Percentiles rank a stretch among this genome's conserved stretches.
These are phyloP conservation scores for Pseudogymnoascus sp. DNA, from an alignment of 2,329 filamentous ascomycete species.

Conservation along the genomic window DNA sequence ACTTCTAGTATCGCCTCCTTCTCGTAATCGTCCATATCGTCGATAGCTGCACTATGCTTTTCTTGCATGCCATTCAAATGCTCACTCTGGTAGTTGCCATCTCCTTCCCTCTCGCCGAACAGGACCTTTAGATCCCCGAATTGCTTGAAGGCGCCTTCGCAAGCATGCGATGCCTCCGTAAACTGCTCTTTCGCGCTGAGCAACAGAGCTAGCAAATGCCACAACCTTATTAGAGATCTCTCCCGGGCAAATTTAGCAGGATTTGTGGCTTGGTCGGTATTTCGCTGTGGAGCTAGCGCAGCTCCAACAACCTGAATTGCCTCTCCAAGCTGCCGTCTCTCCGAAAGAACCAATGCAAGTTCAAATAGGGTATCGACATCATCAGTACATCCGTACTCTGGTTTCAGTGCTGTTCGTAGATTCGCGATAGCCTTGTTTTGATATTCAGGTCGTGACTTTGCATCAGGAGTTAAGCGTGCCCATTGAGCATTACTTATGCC, in stretches of 20 bases:
- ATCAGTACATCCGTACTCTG: constrained; percentile 55
- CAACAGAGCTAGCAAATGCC: constrained; percentile 83
- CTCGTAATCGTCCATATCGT: constrained; percentile 75
- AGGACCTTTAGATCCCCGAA: constrained; percentile 66
- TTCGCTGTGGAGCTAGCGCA: constrained; percentile 50
- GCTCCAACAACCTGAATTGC: constrained; percentile 78
- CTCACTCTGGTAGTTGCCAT: constrained; percentile 50
- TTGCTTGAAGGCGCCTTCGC: constrained; percentile 85
- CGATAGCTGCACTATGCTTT: constrained; percentile 43
- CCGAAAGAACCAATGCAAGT: constrained; percentile 76
- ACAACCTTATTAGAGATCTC: constrained; percentile 65
- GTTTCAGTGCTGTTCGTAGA: constrained; percentile 64
- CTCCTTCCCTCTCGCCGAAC: constrained; percentile 54
- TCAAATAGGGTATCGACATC: constrained; percentile 75
- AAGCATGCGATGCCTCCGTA: constrained; percentile 69
- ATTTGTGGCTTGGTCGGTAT: constrained; percentile 38
- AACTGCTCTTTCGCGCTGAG: constrained; percentile 83
- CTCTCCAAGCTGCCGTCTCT: constrained; percentile 70
- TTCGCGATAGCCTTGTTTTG: constrained; percentile 71
- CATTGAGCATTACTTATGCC: constrained; percentile 81
- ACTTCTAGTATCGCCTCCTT: constrained; percentile 86
- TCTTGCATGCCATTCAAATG: constrained; percentile 45
- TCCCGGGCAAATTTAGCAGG: constrained; percentile 40
- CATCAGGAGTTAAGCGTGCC: constrained; percentile 75
- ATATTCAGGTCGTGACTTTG: constrained; percentile 60